phyloP scores from a whole-genome alignment of 2,329 filamentous ascomycete genomes.

The Talaromyces sp. region DNA sequence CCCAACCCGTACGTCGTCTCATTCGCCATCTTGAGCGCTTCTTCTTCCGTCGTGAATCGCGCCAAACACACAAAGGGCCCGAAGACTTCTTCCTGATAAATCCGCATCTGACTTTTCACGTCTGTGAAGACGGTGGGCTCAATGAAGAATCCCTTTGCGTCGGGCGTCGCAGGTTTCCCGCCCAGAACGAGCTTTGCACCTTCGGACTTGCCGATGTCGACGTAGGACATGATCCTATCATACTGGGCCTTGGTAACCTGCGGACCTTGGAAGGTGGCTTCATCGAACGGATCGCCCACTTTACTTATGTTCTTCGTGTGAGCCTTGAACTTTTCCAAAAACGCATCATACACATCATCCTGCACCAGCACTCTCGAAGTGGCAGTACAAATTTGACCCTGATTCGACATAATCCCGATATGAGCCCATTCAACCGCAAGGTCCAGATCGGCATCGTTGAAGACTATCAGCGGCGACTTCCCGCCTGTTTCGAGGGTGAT shows the following conservation, averaged over 20 bases:
- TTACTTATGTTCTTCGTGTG: constrained; percentile 33
- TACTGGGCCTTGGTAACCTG: constrained; percentile 46
- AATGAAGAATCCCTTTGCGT: constrained; percentile 38
- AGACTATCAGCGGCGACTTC: constrained; percentile 56
- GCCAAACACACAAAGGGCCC: constrained; percentile 43
- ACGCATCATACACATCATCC: constrained; percentile 48
- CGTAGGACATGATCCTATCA: constrained; percentile 42
- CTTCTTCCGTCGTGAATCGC: constrained; percentile 39
- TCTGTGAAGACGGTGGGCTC: constrained; percentile 38
- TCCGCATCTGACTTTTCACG: constrained; percentile 36
- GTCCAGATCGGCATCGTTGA: constrained; percentile 56
- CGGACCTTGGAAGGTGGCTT: constrained; percentile 42
- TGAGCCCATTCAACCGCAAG: constrained; percentile 49
- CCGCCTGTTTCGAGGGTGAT: constrained; percentile 60
- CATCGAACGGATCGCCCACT: constrained; percentile 43
- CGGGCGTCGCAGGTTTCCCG: constrained; percentile 30
- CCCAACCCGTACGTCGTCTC: constrained; percentile 43
- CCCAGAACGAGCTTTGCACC: constrained; percentile 40
- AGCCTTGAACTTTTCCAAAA: constrained; percentile 37
- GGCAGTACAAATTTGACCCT: constrained; percentile 59
- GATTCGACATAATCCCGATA: constrained; percentile 56
- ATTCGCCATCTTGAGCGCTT: constrained; percentile 39
- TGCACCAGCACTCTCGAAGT: constrained; percentile 58
- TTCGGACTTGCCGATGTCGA: constrained; percentile 42
- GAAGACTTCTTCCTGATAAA: constrained; percentile 44